A percentile compares a stretch with the other conserved stretches of the same genome.
These are phyloP conservation scores for Pyrus pyrifolia DNA, from an alignment of 306 rosid genomes.

Conservation along the genomic window DNA sequence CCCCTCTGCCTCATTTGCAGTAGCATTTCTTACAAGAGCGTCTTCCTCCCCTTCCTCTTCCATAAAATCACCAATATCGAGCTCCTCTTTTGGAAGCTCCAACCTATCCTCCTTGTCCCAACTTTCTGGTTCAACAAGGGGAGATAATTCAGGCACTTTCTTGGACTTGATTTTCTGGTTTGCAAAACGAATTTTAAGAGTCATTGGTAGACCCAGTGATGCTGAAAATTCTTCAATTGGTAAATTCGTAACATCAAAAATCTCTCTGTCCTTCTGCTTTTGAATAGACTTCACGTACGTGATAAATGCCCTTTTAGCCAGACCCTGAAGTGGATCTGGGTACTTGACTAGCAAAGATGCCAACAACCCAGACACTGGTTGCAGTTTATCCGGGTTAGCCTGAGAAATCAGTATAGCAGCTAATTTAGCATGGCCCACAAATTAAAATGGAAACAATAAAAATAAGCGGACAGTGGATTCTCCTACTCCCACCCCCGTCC, in stretches of 20 bases:
- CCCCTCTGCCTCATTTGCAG: slow-evolving; percentile 22
- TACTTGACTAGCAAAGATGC: slow-evolving; percentile 72
- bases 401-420: slow-evolving; percentile 29
- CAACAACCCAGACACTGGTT: slow-evolving; percentile 65
- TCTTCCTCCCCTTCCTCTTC: slow-evolving; percentile 41
- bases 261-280: slow-evolving; percentile 73
- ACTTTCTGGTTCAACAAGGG: slow-evolving; percentile 31
- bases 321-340: slow-evolving; percentile 51
- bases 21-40: slow-evolving; percentile 29
- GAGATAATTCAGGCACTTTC: slow-evolving; percentile 17
- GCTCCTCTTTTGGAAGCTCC: slow-evolving; percentile 34
- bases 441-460: not conserved
- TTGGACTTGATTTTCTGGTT: slow-evolving; percentile 50
- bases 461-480: not conserved
- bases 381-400: slow-evolving; percentile 58
- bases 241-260: slow-evolving; percentile 70
- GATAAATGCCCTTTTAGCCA: slow-evolving; percentile 70
- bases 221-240: slow-evolving; percentile 69
- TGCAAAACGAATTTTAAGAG: slow-evolving; percentile 69
- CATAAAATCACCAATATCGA: slow-evolving; percentile 28
- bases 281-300: slow-evolving; percentile 72
- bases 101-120: slow-evolving; percentile 28
- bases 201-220: slow-evolving; percentile 81
- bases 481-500: not conserved
- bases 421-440: slow-evolving; percentile 9